Conservation (phyloP, 257 asterid genomes). For the Solanum verrucosum region DNA sequence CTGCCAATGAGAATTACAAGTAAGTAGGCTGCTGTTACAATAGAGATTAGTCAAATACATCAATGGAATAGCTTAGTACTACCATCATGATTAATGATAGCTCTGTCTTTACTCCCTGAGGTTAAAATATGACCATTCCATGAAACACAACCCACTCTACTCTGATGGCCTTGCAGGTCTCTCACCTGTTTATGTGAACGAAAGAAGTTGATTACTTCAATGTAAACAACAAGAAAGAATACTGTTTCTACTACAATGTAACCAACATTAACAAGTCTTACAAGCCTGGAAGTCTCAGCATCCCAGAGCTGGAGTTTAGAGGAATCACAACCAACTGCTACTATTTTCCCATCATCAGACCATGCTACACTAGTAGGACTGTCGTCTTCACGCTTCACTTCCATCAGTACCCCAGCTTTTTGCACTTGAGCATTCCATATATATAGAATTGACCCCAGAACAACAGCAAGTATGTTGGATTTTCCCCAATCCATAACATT, state of each 20-base stretch:
- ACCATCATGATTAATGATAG: conserved; percentile 74
- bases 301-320: conserved; percentile 48
- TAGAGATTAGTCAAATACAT: background rate
- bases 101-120: conserved; percentile 50
- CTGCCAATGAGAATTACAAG: conserved; percentile 16
- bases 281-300: conserved; percentile 48
- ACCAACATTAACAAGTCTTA: conserved; percentile 13
- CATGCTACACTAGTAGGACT: conserved; percentile 59
- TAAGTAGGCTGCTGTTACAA: background rate
- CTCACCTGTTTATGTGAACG: conserved; percentile 34
- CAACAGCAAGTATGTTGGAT: conserved; percentile 47
- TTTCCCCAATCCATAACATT: conserved; percentile 75
- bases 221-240: background rate
- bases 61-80: background rate
- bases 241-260: background rate
- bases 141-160: conserved; percentile 45
- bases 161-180: conserved; percentile 34
- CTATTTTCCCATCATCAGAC: conserved; percentile 44
- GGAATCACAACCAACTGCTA: conserved; percentile 45
- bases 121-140: conserved; percentile 63
- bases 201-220: background rate
- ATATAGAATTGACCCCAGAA: conserved; percentile 37
- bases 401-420: conserved; percentile 12
- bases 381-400: conserved; percentile 11
- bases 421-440: conserved; percentile 36